Conservation (phyloP, 208 protist species). For the Herpetomonas samuelpessoai region DNA sequence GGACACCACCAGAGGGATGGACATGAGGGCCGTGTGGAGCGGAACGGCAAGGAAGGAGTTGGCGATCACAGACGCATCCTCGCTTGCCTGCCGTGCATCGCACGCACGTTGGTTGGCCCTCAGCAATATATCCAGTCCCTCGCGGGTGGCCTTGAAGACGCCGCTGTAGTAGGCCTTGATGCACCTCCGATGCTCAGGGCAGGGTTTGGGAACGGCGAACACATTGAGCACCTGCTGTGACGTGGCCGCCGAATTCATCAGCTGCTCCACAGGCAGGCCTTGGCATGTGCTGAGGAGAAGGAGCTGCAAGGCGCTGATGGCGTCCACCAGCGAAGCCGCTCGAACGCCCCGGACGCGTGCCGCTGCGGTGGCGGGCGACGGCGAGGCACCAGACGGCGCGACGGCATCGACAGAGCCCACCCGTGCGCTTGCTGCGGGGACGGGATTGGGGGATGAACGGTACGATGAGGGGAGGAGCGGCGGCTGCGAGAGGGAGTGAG, state of each 20-base stretch:
- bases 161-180: conserved; percentile 31
- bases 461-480: too few relatives aligned
- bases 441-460: too few relatives aligned
- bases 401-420: conserved; percentile 15
- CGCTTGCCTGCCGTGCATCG: background rate
- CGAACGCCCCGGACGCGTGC: conserved; percentile 8
- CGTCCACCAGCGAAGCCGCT: conserved; percentile 36
- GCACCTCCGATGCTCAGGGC: conserved; percentile 17
- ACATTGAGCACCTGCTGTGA: background rate
- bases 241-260: background rate
- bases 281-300: conserved; percentile 68
- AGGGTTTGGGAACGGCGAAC: conserved; percentile 1
- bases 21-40: conserved; percentile 66
- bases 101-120: background rate
- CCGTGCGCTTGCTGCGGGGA: too few relatives aligned
- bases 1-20: conserved; percentile 62
- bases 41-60: conserved; percentile 45
- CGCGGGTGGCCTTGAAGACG: conserved; percentile 26
- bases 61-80: conserved; percentile 16
- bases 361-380: background rate
- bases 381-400: background rate
- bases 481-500: too few relatives aligned
- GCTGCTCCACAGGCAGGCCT: conserved; percentile 9
- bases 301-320: conserved; percentile 65
- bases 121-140: conserved; percentile 18